Evolutionary conservation across 768 basidiomycete genomes (phyloP), one percentile per base, ranked within the genome.

Genomic region (Lactarius akahatsu): DNA sequence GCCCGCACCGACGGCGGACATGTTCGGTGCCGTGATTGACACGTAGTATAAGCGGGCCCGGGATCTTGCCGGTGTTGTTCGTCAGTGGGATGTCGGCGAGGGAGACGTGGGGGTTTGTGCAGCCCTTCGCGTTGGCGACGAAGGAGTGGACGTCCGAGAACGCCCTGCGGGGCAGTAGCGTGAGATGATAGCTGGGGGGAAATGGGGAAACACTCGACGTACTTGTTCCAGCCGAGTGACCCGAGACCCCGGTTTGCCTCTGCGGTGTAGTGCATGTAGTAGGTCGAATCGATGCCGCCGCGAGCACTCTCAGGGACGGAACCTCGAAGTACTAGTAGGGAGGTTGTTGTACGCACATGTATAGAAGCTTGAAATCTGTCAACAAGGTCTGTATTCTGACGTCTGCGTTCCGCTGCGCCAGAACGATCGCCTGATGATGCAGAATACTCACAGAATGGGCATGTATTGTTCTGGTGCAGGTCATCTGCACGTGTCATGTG

Each of bases 211-310:
- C 23, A 6, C 56, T 52, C 36, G 66, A 72, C 61, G 10, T 70
- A 80, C 77, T 78, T 76, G 75, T 85, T 85, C 56, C 86, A 80
- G n/a, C 86, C 87, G 28, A 87, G 83, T 11, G 83, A 84, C 43
- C 80, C 80, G 38, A 89, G 82, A 7, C 76, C 76, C 86, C 86
- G 88, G 76, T 88, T 89, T 38, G 80, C 79, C 74, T 87, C 73
- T n/a, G n/a, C n/a, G n/a, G n/a, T n/a, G n/a, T n/a, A n/a, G n/a
- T n/a, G n/a, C n/a, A n/a, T n/a, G n/a, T n/a, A n/a, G n/a, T n/a
- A 10, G 10, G 10, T 36, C 34, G 73, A 36, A 74, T 88, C 86
- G 9, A 73, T 78, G 2, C 80, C 85, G 32, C 81, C 81, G 26
- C 74, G 65, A 34, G 82, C 73, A 15, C 69, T 55, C 18, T 71